Conservation (phyloP, 306 rosid species). For the Trifolium pratense region DNA sequence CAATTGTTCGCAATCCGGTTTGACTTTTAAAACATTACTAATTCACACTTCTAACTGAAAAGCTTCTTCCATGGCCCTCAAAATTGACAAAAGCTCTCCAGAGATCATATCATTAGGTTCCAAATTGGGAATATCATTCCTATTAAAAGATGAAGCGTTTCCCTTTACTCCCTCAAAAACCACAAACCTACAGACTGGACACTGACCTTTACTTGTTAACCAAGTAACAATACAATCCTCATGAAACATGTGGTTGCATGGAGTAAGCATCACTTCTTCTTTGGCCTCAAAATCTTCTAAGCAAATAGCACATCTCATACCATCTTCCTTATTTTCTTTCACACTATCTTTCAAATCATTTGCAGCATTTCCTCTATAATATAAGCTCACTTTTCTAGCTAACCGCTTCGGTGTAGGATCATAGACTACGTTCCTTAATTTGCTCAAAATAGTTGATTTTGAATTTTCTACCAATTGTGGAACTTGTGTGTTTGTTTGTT, state of each 20-base stretch:
- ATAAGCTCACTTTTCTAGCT: slow-evolving; percentile 50
- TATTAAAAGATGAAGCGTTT: slow-evolving; percentile 37
- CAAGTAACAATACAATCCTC: slow-evolving; percentile 85
- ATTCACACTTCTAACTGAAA: slow-evolving; percentile 34
- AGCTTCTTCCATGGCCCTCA: slow-evolving; percentile 64
- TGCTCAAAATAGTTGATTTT: slow-evolving; percentile 51
- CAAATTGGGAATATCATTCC: slow-evolving; percentile 22
- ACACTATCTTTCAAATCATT: slow-evolving; percentile 34
- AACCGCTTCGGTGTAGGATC: slow-evolving; percentile 50
- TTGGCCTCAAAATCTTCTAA: slow-evolving; percentile 74
- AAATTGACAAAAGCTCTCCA: slow-evolving; percentile 51
- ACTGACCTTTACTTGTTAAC: slow-evolving; percentile 67
- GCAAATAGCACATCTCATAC: slow-evolving; percentile 71
- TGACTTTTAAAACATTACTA: not conserved
- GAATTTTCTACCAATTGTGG: slow-evolving; percentile 42
- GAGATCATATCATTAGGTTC: slow-evolving; percentile 22
- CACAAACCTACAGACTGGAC: slow-evolving; percentile 76
- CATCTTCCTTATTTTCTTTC: slow-evolving; percentile 51
- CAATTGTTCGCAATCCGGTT: not conserved
- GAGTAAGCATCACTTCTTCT: slow-evolving; percentile 74
- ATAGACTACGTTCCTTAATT: slow-evolving; percentile 63
- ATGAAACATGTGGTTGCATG: slow-evolving; percentile 89
- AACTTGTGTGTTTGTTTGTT: slow-evolving; percentile 42
- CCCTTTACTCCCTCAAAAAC: slow-evolving; percentile 46
- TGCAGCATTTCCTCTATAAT: slow-evolving; percentile 51